Evolutionary conservation across 2,329 filamentous ascomycete species (phyloP).

Genomic region (Fusarium lateritium): DNA sequence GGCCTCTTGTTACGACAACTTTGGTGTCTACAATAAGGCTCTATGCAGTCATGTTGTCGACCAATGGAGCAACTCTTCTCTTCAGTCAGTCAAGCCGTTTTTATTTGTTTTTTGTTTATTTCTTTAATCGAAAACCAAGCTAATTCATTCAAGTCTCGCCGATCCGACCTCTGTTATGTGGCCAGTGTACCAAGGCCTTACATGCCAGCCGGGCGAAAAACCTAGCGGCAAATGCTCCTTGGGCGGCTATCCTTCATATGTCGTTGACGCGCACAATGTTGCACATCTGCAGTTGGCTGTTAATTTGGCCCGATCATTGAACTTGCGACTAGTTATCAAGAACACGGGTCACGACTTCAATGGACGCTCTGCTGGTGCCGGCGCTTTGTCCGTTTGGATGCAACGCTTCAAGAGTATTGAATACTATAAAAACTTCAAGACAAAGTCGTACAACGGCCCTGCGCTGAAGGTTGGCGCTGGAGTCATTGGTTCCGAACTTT

Average conservation of each 20-base stretch:
- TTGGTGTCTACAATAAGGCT: conserved; percentile 46
- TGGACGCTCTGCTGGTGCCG: conserved; percentile 70
- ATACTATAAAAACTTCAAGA: conserved; percentile 39
- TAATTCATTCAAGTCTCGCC: conserved; percentile 44
- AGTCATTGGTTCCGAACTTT: conserved; percentile 67
- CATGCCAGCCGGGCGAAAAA: conserved; percentile 52
- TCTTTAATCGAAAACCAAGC: neutral
- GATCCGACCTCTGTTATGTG: conserved; percentile 60
- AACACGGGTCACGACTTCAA: conserved; percentile 66
- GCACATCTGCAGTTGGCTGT: conserved; percentile 62
- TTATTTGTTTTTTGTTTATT: too few relatives aligned
- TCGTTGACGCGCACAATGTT: conserved; percentile 59
- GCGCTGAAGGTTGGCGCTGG: conserved; percentile 70
- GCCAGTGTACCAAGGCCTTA: conserved; percentile 57
- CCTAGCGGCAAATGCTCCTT: conserved; percentile 51
- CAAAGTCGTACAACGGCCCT: conserved; percentile 56
- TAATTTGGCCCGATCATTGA: conserved; percentile 61
- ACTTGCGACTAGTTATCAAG: conserved; percentile 63
- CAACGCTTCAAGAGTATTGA: conserved; percentile 65
- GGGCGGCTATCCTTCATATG: conserved; percentile 61
- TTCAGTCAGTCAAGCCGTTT: conserved; percentile 34
- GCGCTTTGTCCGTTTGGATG: conserved; percentile 70
- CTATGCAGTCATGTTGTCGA: conserved; percentile 47
- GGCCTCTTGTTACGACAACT: conserved; percentile 51
- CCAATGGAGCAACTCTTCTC: conserved; percentile 50